phyloP scores from a whole-genome alignment of 768 basidiomycete species.

The Amanita exitialis region DNA sequence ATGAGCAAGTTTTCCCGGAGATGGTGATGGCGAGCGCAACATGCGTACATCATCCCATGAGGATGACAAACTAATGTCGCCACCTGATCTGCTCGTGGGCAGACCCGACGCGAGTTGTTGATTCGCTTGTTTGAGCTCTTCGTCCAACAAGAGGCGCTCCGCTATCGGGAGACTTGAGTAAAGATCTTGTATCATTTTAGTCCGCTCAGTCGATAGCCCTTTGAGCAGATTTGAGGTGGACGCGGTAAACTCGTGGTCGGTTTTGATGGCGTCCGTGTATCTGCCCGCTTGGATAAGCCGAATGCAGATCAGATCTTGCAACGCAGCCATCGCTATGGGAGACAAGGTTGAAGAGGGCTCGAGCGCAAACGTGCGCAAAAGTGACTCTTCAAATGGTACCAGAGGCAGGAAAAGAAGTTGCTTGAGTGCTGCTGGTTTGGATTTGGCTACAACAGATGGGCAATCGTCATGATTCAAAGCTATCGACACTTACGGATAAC shows the following conservation, averaged over 20 bases:
- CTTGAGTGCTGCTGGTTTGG: slow-evolving; percentile 45
- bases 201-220: slow-evolving; percentile 41
- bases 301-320: slow-evolving; percentile 74
- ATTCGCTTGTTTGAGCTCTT: slow-evolving; percentile 33
- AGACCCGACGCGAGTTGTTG: slow-evolving; percentile 9
- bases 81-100: slow-evolving; percentile 10
- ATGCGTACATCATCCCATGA: slow-evolving; percentile 55
- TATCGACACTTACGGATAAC: slow-evolving; percentile 46
- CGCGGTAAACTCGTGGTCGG: slow-evolving; percentile 53
- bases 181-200: slow-evolving; percentile 62
- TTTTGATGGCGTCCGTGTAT: slow-evolving; percentile 63
- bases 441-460: slow-evolving; percentile 32
- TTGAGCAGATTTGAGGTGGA: slow-evolving; percentile 28
- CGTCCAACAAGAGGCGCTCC: slow-evolving; percentile 55
- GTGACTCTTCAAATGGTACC: slow-evolving; percentile 49
- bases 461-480: background rate
- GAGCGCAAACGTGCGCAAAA: slow-evolving; percentile 48
- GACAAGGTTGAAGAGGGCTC: slow-evolving; percentile 41
- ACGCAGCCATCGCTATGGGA: slow-evolving; percentile 36
- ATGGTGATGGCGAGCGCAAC: slow-evolving; percentile 12
- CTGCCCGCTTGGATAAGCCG: slow-evolving; percentile 68
- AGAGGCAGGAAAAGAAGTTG: slow-evolving; percentile 60
- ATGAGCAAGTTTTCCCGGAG: slow-evolving; percentile 12
- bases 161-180: slow-evolving; percentile 49
- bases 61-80: slow-evolving; percentile 31